Evolutionary conservation across 1,139 yeast species (phyloP).

Genomic region (Insectozyma bohioensis): DNA sequence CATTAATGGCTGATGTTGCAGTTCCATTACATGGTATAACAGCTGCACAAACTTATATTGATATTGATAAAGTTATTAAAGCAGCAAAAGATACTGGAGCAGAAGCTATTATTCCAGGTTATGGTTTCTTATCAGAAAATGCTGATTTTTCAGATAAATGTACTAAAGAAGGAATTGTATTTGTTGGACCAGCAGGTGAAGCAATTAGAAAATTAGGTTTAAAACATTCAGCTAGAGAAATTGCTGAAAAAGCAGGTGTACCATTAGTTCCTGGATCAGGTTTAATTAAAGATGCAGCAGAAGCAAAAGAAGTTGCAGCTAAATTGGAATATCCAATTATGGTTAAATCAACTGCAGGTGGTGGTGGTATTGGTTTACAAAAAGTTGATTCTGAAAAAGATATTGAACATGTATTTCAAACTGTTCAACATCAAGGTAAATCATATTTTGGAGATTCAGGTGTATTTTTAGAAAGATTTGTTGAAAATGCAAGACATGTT

Average conservation of each 20-base stretch:
- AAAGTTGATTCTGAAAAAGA: conserved; percentile 83
- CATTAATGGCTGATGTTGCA: conserved; percentile 74
- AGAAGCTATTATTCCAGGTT: conserved; percentile 95
- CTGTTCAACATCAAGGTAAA: conserved; percentile 91
- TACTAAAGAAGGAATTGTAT: conserved; percentile 75
- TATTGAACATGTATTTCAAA: conserved; percentile 77
- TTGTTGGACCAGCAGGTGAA: conserved; percentile 94
- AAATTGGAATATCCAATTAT: conserved; percentile 84
- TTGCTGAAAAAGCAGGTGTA: conserved; percentile 84
- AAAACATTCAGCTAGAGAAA: conserved; percentile 94
- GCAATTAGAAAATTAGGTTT: conserved; percentile 88
- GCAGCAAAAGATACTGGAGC: conserved; percentile 85
- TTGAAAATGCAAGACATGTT: conserved; percentile 92
- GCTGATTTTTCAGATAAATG: conserved; percentile 94
- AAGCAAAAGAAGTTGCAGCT: conserved; percentile 77
- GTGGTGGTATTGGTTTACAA: conserved; percentile 98
- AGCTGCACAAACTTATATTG: conserved; percentile 88
- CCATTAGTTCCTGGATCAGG: conserved; percentile 97
- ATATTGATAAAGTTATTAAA: conserved; percentile 75
- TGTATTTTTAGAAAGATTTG: conserved; percentile 90
- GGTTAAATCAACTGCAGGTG: conserved; percentile 98
- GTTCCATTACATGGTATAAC: conserved; percentile 76
- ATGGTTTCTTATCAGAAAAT: conserved; percentile 94
- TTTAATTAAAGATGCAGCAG: conserved; percentile 64
- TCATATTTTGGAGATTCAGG: conserved; percentile 94